phyloP scores from a whole-genome alignment of 345 rosid species.

The Ailanthus altissimus region DNA sequence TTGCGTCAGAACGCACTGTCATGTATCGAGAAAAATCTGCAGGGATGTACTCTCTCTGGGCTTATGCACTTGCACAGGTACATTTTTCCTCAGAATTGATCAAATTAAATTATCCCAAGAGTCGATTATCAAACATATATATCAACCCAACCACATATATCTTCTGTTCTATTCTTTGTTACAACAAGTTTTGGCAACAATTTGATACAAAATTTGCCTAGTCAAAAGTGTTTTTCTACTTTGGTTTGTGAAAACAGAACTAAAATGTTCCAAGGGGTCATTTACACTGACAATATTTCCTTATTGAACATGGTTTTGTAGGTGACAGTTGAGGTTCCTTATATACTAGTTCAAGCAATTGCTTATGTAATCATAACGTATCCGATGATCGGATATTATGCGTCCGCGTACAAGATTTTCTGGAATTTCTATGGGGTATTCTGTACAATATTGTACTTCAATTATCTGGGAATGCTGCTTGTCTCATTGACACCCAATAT shows the following conservation, averaged over 20 bases:
- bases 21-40: conserved; percentile 81
- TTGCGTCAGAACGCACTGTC: conserved; percentile 62
- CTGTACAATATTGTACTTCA: conserved; percentile 52
- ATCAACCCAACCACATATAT: too few species aligned
- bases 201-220: too few species aligned
- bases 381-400: conserved; percentile 70
- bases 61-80: conserved; percentile 74
- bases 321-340: conserved; percentile 78
- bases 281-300: background rate
- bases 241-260: too few species aligned
- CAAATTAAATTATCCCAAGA: too few species aligned
- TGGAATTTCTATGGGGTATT: conserved; percentile 71
- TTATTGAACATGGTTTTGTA: conserved; percentile 19
- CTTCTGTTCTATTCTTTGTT: too few species aligned
- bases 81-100: background rate
- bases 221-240: too few species aligned
- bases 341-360: conserved; percentile 45
- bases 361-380: conserved; percentile 47
- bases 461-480: conserved; percentile 65
- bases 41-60: conserved; percentile 77
- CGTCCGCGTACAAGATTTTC: conserved; percentile 52
- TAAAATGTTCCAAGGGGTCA: too few species aligned
- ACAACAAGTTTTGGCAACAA: too few species aligned
- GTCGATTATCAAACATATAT: too few species aligned
- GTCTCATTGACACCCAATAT: conserved; percentile 66